Percentiles rank a stretch among this genome's conserved stretches.
These are phyloP conservation scores for Dictyostelium firmibasis DNA, from an alignment of 78 protist genomes.

Conservation along the genomic window DNA sequence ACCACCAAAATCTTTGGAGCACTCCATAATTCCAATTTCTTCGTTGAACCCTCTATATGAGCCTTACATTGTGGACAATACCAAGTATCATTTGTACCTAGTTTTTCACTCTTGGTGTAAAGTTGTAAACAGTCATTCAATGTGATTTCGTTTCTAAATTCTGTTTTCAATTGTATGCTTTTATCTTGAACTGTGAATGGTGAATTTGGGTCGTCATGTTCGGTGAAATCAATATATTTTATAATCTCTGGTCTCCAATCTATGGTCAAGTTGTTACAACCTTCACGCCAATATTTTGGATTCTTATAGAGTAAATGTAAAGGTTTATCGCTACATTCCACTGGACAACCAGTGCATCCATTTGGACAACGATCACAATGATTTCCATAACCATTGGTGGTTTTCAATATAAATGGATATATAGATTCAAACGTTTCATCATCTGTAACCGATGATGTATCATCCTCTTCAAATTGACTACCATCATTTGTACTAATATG, in stretches of 20 bases:
- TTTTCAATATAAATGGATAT: slow-evolving; percentile 55
- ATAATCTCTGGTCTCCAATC: slow-evolving; percentile 75
- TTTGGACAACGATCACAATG: slow-evolving; percentile 58
- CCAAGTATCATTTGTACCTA: slow-evolving; percentile 81
- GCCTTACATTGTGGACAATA: slow-evolving; percentile 89
- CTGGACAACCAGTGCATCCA: slow-evolving; percentile 47
- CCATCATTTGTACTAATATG: neutral
- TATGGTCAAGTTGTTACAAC: slow-evolving; percentile 32
- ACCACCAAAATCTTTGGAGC: slow-evolving; percentile 89
- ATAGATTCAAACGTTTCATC: slow-evolving; percentile 29
- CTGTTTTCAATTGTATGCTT: neutral
- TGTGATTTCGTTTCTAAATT: slow-evolving; percentile 23
- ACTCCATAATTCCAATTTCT: slow-evolving; percentile 92
- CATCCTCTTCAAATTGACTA: slow-evolving; percentile 66
- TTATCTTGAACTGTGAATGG: slow-evolving; percentile 28
- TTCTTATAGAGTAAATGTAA: slow-evolving; percentile 15
- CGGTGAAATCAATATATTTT: slow-evolving; percentile 22
- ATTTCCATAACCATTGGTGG: slow-evolving; percentile 64
- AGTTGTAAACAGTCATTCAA: slow-evolving; percentile 61
- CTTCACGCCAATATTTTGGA: slow-evolving; percentile 72
- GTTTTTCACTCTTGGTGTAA: slow-evolving; percentile 73
- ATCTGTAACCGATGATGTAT: slow-evolving; percentile 49
- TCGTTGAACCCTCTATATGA: slow-evolving; percentile 52
- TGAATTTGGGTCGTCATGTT: slow-evolving; percentile 9
- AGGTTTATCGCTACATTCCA: slow-evolving; percentile 10